A percentile compares a stretch with the other conserved stretches of the same genome.
phyloP scores from a whole-genome alignment of 306 rosid species.

The Vigna mungo region DNA sequence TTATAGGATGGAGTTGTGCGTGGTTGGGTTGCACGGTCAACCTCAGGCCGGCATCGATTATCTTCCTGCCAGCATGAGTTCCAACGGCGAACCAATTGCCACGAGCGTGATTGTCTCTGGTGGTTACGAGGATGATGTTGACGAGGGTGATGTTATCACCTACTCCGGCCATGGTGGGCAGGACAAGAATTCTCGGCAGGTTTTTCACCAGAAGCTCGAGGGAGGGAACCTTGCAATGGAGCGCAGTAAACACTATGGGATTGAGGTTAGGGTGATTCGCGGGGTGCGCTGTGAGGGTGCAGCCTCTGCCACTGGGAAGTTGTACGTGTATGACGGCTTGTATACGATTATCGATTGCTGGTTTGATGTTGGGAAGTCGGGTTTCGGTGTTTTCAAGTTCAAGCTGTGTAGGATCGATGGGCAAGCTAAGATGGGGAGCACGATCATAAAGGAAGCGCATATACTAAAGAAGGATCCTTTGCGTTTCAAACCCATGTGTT shows the following conservation, averaged over 20 bases:
- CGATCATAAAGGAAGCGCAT: constrained; percentile 63
- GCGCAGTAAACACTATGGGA: constrained; percentile 91
- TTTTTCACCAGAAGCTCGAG: constrained; percentile 84
- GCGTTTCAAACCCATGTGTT: constrained; percentile 63
- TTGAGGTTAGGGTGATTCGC: constrained; percentile 92
- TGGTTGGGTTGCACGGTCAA: constrained; percentile 92
- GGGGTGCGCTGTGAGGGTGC: constrained; percentile 65
- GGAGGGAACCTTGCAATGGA: constrained; percentile 94
- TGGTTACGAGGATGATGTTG: constrained; percentile 91
- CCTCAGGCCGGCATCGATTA: constrained; percentile 96
- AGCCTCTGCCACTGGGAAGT: constrained; percentile 59
- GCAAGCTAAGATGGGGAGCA: constrained; percentile 89
- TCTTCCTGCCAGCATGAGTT: constrained; percentile 79
- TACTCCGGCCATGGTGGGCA: constrained; percentile 98
- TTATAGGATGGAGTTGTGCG: constrained; percentile 84
- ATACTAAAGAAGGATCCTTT: constrained; percentile 61
- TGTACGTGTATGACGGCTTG: constrained; percentile 93
- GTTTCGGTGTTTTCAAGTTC: constrained; percentile 90
- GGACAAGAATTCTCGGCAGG: constrained; percentile 76
- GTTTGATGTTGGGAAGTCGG: constrained; percentile 96
- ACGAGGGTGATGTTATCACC: constrained; percentile 79
- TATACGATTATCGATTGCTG: constrained; percentile 79
- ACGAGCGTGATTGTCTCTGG: constrained; percentile 94
- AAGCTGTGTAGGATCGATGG: constrained; percentile 82
- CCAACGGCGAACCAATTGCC: constrained; percentile 92